Conservation (phyloP, 495 filamentous ascomycete genomes). For the Trichoderma gamsii region DNA sequence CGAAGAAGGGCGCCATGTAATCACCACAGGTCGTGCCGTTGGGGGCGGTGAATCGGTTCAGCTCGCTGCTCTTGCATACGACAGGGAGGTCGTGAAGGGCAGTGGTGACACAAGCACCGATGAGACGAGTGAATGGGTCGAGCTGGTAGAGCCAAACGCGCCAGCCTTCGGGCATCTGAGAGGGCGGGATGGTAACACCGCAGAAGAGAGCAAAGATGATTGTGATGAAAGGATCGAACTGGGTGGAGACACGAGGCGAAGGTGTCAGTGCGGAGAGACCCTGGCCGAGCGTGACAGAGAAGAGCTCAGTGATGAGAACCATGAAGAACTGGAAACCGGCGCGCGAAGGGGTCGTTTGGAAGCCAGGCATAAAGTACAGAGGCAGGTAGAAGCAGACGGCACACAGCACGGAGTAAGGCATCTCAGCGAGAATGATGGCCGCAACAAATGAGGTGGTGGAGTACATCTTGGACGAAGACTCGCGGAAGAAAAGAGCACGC, state of each 20-base stretch:
- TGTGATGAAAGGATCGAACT: slow-evolving; percentile 71
- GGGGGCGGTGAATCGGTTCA: slow-evolving; percentile 58
- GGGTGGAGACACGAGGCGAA: slow-evolving; percentile 60
- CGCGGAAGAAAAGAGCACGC: slow-evolving; percentile 72
- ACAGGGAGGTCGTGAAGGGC: slow-evolving; percentile 63
- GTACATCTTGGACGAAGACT: slow-evolving; percentile 73
- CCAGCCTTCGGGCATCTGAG: slow-evolving; percentile 74
- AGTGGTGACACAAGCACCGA: slow-evolving; percentile 71
- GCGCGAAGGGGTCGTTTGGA: slow-evolving; percentile 48
- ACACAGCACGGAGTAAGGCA: slow-evolving; percentile 71
- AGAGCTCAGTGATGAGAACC: slow-evolving; percentile 68
- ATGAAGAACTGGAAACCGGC: slow-evolving; percentile 82
- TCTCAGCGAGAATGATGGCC: slow-evolving; percentile 65
- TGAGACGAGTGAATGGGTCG: slow-evolving; percentile 76
- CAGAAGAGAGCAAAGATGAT: slow-evolving; percentile 79
- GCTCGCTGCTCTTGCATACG: slow-evolving; percentile 47
- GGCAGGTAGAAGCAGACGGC: slow-evolving; percentile 69
- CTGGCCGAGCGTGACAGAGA: slow-evolving; percentile 68
- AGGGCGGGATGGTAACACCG: slow-evolving; percentile 71
- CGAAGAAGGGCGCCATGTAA: slow-evolving; percentile 69
- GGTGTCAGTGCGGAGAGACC: slow-evolving; percentile 64
- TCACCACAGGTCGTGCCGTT: slow-evolving; percentile 56
- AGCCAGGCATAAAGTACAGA: slow-evolving; percentile 66
- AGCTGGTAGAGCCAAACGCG: slow-evolving; percentile 74
- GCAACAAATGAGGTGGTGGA: slow-evolving; percentile 63